Conservation (phyloP, 371 early-diverging fungal genomes). For the Syncephalastrum sp. region DNA sequence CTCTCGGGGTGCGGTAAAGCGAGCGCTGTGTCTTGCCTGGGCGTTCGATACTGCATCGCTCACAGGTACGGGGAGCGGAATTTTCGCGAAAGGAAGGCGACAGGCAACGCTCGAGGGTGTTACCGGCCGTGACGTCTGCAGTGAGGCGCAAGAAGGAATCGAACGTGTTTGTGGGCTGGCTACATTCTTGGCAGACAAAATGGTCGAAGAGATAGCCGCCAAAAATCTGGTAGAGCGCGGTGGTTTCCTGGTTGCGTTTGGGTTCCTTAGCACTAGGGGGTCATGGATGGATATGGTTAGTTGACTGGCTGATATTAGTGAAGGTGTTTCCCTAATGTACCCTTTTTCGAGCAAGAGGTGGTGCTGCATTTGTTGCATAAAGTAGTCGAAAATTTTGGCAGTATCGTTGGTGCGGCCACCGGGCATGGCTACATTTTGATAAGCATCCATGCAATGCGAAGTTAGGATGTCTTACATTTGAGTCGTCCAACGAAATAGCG, state of each 20-base stretch:
- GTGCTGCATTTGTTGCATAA: conserved; percentile 61
- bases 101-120: conserved; percentile 52
- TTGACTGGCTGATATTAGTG: no score
- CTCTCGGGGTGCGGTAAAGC: conserved; percentile 67
- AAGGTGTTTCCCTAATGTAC: conserved; percentile 1
- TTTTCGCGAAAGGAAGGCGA: conserved; percentile 21
- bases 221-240: conserved; percentile 78
- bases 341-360: conserved; percentile 34
- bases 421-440: background rate
- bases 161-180: conserved; percentile 63
- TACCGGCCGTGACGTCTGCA: conserved; percentile 67
- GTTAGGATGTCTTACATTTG: conserved; percentile 43
- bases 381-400: conserved; percentile 53
- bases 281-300: background rate
- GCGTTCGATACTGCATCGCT: conserved; percentile 54
- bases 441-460: no score
- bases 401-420: no score
- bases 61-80: conserved; percentile 32
- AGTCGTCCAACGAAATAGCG: conserved; percentile 71
- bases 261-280: conserved; percentile 50
- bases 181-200: conserved; percentile 71
- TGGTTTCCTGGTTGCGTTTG: conserved; percentile 70
- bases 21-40: conserved; percentile 51
- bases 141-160: conserved; percentile 74
- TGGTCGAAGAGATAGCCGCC: conserved; percentile 78